phyloP scores from a whole-genome alignment of 495 filamentous ascomycete genomes.

The Elasticomyces elasticus region DNA sequence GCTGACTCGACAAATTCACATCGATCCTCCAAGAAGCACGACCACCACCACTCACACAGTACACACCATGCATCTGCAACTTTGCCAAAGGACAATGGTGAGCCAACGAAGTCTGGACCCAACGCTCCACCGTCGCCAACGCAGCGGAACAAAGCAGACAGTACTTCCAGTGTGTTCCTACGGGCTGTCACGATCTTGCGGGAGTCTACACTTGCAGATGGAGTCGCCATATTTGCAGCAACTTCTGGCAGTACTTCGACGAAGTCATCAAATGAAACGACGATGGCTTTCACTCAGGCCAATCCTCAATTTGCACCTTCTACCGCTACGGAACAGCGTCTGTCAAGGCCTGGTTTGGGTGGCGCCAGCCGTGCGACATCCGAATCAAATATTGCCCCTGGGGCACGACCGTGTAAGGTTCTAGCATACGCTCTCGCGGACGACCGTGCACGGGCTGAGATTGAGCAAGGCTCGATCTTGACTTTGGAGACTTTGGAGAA shows the following conservation, averaged over 20 bases:
- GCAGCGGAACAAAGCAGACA: background rate
- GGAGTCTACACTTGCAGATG: conserved; percentile 7
- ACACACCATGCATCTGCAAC: background rate
- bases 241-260: background rate
- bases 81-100: background rate
- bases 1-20: background rate
- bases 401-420: background rate
- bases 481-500: conserved; percentile 5
- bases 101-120: background rate
- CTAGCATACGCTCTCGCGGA: background rate
- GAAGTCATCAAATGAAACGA: background rate
- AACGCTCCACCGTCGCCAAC: background rate
- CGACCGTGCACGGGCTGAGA: background rate
- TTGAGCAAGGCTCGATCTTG: background rate
- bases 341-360: background rate
- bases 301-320: background rate
- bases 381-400: background rate
- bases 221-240: conserved; percentile 1
- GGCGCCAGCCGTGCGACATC: background rate
- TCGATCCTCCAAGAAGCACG: background rate
- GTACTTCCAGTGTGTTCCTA: background rate
- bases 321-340: background rate
- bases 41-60: background rate
- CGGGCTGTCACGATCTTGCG: conserved; percentile 4
- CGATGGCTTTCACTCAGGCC: background rate